phyloP scores from a whole-genome alignment of 495 filamentous ascomycete species.

The Terfezia boudieri region DNA sequence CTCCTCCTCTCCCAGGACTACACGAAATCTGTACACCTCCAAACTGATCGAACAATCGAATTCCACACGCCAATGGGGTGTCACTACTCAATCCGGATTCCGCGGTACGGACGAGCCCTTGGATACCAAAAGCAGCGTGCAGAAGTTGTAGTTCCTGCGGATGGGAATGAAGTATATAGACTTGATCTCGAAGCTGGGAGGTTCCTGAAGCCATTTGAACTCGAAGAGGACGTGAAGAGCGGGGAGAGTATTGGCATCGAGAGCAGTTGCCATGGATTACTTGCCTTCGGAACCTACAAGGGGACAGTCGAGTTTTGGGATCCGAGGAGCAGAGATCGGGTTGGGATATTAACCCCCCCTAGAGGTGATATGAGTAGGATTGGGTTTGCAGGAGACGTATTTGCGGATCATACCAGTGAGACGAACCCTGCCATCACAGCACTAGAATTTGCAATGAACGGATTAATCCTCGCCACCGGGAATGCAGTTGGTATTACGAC shows the following conservation, averaged over 20 bases:
- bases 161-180: constrained; percentile 81
- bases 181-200: constrained; percentile 77
- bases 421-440: constrained; percentile 38
- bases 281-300: constrained; percentile 83
- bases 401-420: constrained; percentile 3
- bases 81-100: constrained; percentile 69
- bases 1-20: constrained; percentile 81
- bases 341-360: constrained; percentile 43
- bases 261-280: constrained; percentile 69
- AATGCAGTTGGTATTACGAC: constrained; percentile 72
- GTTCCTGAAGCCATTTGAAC: constrained; percentile 55
- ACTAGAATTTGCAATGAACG: constrained; percentile 63
- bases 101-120: constrained; percentile 78
- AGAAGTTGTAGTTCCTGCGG: constrained; percentile 68
- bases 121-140: constrained; percentile 66
- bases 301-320: constrained; percentile 98
- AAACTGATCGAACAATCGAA: constrained; percentile 74
- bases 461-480: constrained; percentile 71
- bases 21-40: constrained; percentile 81
- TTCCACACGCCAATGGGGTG: constrained; percentile 82
- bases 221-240: constrained; percentile 69
- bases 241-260: constrained; percentile 85
- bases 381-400: constrained; percentile 1
- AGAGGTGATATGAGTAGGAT: constrained; percentile 16
- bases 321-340: constrained; percentile 52